Evolutionary conservation across 2,329 filamentous ascomycete species (phyloP), one percentile per base, ranked within the genome.

Genomic region (Claviceps sp.): DNA sequence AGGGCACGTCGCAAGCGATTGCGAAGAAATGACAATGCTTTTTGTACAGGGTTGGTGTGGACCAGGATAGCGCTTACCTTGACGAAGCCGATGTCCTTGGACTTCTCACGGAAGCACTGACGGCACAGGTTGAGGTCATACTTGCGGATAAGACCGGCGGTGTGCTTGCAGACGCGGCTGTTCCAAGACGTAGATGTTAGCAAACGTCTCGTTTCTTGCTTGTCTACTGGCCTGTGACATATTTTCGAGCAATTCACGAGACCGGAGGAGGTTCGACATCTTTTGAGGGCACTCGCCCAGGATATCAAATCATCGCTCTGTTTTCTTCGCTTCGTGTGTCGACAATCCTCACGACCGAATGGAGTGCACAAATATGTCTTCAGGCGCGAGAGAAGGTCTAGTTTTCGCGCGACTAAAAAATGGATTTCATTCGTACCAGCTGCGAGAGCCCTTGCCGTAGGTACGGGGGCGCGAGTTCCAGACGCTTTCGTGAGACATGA

Each of bases 131-230:
- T 88, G 66, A 96, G 82, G 71, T 93, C 91, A 79, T 98, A 98
- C 80, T 98, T 98, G 80, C 93, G 90, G 83, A 98, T 95, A 65
- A 98, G 84, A 94, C 93, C 93, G 69, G 93, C 91, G 71, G 82
- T 84, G 86, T 98, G 91, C 71, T 89, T 88, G 88, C 78, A 82
- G 68, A 81, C 76, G 59, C 78, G 78, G 78, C 78, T 81, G 61
- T 42, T 40, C 17, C 23, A 9, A 22, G 14, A 20, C 6, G 37
- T 23, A 45, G 20, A 50, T 13, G 44, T 51, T 43, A 51, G 50
- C 23, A 51, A 47, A 47, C 34, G 17, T 5, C 13, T 3, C 22
- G 13, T 47, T 37, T 34, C 29, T 34, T 34, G 29, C n/a, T 42
- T 26, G 23, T 36, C 20, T 13, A 45, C 22, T 14, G 14, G 23